Evolutionary conservation across 441 rosid genomes (phyloP).

Genomic region (Arabidopsis lyrata): DNA sequence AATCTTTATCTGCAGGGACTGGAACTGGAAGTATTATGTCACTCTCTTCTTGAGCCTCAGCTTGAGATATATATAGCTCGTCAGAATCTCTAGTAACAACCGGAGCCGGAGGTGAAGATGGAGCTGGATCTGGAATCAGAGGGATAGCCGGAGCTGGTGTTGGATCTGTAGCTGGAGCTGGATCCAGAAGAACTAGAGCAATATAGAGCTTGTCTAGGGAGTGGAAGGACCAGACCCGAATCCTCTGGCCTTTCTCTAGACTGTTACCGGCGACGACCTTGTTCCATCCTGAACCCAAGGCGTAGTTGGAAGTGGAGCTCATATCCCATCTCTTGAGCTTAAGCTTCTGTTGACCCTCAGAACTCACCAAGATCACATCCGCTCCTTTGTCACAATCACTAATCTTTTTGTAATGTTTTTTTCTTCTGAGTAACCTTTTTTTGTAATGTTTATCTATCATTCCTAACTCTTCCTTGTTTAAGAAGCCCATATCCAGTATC

Average conservation of each 20-base stretch:
- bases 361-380: conserved; percentile 6
- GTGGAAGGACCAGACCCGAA: conserved; percentile 21
- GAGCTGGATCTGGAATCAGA: background rate
- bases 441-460: background rate
- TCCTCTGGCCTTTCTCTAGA: background rate
- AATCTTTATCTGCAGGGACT: background rate
- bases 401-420: too few species aligned
- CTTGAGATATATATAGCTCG: background rate
- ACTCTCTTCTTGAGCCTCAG: background rate
- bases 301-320: background rate
- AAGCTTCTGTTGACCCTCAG: background rate
- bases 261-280: background rate
- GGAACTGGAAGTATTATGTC: background rate
- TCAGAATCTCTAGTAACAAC: background rate
- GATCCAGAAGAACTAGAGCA: background rate
- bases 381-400: background rate
- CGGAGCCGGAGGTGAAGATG: background rate
- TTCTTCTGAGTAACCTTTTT: too few species aligned
- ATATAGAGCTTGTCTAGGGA: background rate
- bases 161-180: background rate
- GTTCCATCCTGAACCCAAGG: background rate
- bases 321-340: conserved; percentile 27
- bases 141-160: background rate
- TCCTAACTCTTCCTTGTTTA: background rate
- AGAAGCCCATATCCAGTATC: background rate